Evolutionary conservation across 2,329 filamentous ascomycete genomes (phyloP), one percentile per base, ranked within the genome.

Genomic region (Alternaria hordeiaustralica): DNA sequence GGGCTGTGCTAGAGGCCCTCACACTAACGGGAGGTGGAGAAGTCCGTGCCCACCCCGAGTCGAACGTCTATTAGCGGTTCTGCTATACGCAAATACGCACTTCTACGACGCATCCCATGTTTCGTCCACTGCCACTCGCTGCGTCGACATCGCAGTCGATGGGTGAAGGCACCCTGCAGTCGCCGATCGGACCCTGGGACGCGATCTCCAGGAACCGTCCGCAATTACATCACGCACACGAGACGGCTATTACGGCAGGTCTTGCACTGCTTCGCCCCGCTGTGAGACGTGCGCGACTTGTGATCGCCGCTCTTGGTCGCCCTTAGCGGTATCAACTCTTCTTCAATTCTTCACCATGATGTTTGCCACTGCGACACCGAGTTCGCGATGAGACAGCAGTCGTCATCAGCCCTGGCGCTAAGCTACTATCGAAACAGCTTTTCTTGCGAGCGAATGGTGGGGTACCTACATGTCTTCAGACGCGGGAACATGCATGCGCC

Each of bases 11-110:
- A 53, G 11, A 20, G 26, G 43, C 43, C 20, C 41, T 20, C 50
- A 56, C 50, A 55, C 64, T 57, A 63, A 45, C 47, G 45, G 49
- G 51, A 60, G 47, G 65, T 65, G 66, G 60, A 66, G 54, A 56
- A 57, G 58, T 25, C 58, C 53, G 51, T 55, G 49, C 49, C 49
- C 49, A n/a, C 49, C 20, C 55, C 30, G 56, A 53, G 15, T 26
- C 6, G 13, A 53, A 20, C 36, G 15, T 51, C 2, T 6, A 41
- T 18, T 23, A 23, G n/a, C 30, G 25, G 6, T 43, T 44, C 43
- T 23, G 43, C 51, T 53, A 41, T 53, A 36, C 49, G 30, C 28
- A n/a, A 6, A 36, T 53, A 53, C 49, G 49, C 13, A 15, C 8
- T 4, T n/a, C 30, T 53, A 15, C 28, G 28, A 53, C 15, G 30